Conservation (phyloP, 176 grass and related monocot genomes). For the Oryza glumipatula region DNA sequence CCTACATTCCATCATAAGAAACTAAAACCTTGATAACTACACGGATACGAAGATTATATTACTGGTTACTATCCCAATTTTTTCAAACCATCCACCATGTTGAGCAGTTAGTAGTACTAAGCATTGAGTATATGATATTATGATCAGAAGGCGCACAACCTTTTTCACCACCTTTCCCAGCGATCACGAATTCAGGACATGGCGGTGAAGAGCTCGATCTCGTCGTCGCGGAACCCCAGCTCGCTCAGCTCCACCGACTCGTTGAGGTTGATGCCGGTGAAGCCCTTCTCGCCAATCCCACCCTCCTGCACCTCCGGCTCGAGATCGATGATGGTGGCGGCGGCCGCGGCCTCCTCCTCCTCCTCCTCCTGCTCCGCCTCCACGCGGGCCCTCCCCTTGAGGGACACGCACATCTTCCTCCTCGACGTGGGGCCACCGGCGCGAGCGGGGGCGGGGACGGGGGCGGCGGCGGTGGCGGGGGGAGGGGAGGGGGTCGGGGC, state of each 20-base stretch:
- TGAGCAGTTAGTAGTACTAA: slow-evolving; percentile 29
- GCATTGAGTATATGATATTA: background rate
- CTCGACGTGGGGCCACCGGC: slow-evolving; percentile 33
- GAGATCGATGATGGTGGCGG: background rate
- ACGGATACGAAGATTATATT: background rate
- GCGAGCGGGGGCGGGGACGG: background rate
- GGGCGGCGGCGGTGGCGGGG: background rate
- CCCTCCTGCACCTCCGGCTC: slow-evolving; percentile 14
- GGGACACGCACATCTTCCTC: slow-evolving; percentile 47
- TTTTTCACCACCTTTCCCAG: background rate
- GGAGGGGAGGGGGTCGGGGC: slow-evolving; percentile 13
- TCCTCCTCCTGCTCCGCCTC: slow-evolving; percentile 49
- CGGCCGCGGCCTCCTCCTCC: background rate
- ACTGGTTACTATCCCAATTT: background rate
- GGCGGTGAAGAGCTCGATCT: slow-evolving; percentile 37
- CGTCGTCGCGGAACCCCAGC: slow-evolving; percentile 50
- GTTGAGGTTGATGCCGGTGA: slow-evolving; percentile 43
- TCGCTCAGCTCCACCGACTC: slow-evolving; percentile 53
- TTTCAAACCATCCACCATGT: slow-evolving; percentile 18
- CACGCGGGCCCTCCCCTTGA: slow-evolving; percentile 55
- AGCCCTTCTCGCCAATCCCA: slow-evolving; percentile 5
- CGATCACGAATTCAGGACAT: slow-evolving; percentile 28
- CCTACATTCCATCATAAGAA: slow-evolving; percentile 25
- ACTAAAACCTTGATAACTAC: slow-evolving; percentile 15
- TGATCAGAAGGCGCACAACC: slow-evolving; percentile 32